These are phyloP conservation scores for Lachancea cidri DNA, from an alignment of 805 yeast species.

Conservation along the genomic window DNA sequence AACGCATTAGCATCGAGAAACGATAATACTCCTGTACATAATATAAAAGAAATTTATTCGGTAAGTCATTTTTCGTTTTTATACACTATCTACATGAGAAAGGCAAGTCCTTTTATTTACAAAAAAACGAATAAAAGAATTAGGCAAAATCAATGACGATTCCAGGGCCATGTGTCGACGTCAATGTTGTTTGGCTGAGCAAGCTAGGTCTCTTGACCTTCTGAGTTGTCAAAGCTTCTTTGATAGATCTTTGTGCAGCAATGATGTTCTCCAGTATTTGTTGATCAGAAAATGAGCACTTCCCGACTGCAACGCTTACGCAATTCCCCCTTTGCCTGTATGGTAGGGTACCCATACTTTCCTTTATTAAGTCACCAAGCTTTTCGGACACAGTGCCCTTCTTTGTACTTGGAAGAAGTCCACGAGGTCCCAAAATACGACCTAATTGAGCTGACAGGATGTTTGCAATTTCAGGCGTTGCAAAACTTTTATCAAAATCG, in stretches of 20 bases:
- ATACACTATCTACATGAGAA: constrained; percentile 1
- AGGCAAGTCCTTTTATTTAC: background rate
- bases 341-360: constrained; percentile 61
- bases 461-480: constrained; percentile 76
- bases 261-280: constrained; percentile 68
- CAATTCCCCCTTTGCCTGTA: constrained; percentile 68
- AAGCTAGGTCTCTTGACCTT: constrained; percentile 63
- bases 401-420: constrained; percentile 81
- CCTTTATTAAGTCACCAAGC: constrained; percentile 45
- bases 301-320: constrained; percentile 67
- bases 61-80: background rate
- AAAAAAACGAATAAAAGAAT: background rate
- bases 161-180: constrained; percentile 76
- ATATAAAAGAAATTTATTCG: background rate
- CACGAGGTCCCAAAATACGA: constrained; percentile 80
- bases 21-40: constrained; percentile 2
- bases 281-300: constrained; percentile 69
- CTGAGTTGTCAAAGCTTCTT: constrained; percentile 46
- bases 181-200: constrained; percentile 62
- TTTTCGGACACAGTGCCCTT: constrained; percentile 82
- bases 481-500: constrained; percentile 70
- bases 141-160: constrained; percentile 54
- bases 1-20: constrained; percentile 50
- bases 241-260: constrained; percentile 60
- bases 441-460: constrained; percentile 60